Evolutionary conservation across 129 eudicot genomes (phyloP), one percentile per base, ranked within the genome.

Genomic region (Flaveria robusta): DNA sequence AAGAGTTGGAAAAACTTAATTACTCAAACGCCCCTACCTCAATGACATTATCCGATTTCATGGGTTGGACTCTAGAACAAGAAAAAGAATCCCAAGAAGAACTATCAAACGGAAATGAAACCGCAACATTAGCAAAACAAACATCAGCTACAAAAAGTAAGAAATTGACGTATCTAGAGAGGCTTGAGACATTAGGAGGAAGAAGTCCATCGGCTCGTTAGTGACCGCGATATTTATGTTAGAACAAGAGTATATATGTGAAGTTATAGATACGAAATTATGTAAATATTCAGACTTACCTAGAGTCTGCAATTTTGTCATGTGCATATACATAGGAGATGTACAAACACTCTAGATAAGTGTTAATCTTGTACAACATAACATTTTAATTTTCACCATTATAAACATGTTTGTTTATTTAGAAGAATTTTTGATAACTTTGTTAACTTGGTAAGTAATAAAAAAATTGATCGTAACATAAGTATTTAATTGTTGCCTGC

Each of bases 41-140:
- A 18, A 95, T 84, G 97, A 89, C 97, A 45, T 82, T 95, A n/a
- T 85, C 82, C 12, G 99, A 95, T 64, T 91, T 95, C 87, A 91
- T 86, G 90, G 90, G 96, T 42, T 91, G 94, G 94, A 71, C 75
- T 70, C 37, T 52, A 45, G 97, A 89, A 23, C 83, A 83, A 15
- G 88, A 81, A 67, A 85, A 85, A 9, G 90, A 77, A 14, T 46
- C 76, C 14, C 69, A 74, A 42, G 83, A 81, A n/a, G 90, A 86
- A 1, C 23, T 69, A 26, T 45, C 79, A 2, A 72, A 85, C 16
- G 89, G 86, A 10, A 74, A 56, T 8, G 82, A 76, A 24, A 12
- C 66, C 66, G 75, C 77, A 49, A 50, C 51, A 9, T 72, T 76
- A 18, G 81, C 71, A 22, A 87, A 90, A 80, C 84, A 80, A 56